These are phyloP conservation scores for Podospora anserina DNA, from an alignment of 495 filamentous ascomycete genomes.

Conservation along the genomic window DNA sequence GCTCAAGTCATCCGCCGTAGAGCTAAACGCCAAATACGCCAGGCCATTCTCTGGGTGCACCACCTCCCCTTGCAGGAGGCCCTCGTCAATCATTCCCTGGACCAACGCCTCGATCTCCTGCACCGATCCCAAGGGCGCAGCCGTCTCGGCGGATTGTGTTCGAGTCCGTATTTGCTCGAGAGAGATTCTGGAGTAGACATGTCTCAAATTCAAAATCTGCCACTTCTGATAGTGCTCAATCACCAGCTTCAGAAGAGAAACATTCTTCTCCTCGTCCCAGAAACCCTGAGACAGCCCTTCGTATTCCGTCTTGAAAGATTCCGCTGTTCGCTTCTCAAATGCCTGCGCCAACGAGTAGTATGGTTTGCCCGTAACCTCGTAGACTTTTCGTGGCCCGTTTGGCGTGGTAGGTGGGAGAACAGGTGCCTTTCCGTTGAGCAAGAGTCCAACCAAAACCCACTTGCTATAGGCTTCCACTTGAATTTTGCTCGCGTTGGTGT, in stretches of 20 bases:
- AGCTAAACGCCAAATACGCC: conserved; percentile 41
- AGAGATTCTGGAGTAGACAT: conserved; percentile 51
- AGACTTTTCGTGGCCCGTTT: conserved; percentile 51
- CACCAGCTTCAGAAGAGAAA: conserved; percentile 48
- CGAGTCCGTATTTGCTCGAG: conserved; percentile 47
- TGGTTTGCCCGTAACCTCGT: conserved; percentile 59
- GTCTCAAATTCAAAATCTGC: conserved; percentile 44
- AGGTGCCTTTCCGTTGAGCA: conserved; percentile 64
- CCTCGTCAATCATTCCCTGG: conserved; percentile 55
- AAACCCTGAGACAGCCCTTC: conserved; percentile 48
- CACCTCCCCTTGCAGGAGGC: conserved; percentile 54
- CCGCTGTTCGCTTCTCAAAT: conserved; percentile 60
- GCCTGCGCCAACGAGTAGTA: conserved; percentile 67
- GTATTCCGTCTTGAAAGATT: conserved; percentile 57
- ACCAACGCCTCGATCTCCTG: conserved; percentile 46
- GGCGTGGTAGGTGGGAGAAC: conserved; percentile 38
- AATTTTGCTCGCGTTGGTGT: conserved; percentile 59
- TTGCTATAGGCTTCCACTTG: conserved; percentile 93
- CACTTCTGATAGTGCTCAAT: conserved; percentile 48
- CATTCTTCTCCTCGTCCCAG: conserved; percentile 58
- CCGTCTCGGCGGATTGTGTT: conserved; percentile 51
- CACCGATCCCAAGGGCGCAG: conserved; percentile 47
- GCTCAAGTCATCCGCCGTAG: conserved; percentile 33
- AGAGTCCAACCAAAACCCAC: conserved; percentile 76
- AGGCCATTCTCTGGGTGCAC: conserved; percentile 42